A percentile compares a stretch with the other conserved stretches of the same genome.
phyloP scores from a whole-genome alignment of 495 filamentous ascomycete genomes.

The Hypoxylon lienhwacheense region DNA sequence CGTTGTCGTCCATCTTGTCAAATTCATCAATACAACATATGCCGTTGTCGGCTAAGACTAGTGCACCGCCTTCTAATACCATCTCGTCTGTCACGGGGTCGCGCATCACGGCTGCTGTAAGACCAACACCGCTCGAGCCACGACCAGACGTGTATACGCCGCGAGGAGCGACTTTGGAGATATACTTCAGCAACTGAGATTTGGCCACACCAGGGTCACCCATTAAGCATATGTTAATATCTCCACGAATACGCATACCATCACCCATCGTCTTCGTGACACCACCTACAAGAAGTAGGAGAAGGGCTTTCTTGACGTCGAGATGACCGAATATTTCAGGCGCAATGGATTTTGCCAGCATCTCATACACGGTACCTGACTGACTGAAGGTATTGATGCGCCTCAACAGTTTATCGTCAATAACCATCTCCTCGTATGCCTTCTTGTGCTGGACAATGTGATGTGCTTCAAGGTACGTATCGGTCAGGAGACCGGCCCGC shows the following conservation, averaged over 20 bases:
- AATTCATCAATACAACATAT: conserved; percentile 99
- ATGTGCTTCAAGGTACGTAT: conserved; percentile 96
- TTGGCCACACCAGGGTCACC: conserved; percentile 99
- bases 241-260: conserved; percentile 96
- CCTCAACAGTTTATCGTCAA: conserved; percentile 71
- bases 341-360: conserved; percentile 90
- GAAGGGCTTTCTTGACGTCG: conserved; percentile 96
- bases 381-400: conserved; percentile 80
- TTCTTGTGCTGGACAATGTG: conserved; percentile 95
- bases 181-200: conserved; percentile 96
- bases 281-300: conserved; percentile 91
- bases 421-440: conserved; percentile 81
- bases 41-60: conserved; percentile 95
- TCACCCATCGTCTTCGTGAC: conserved; percentile 97
- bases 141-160: conserved; percentile 98
- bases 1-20: conserved; percentile 98
- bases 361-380: conserved; percentile 91
- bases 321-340: conserved; percentile 96
- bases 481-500: conserved; percentile 88
- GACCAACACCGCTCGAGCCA: conserved; percentile 92
- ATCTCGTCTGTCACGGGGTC: conserved; percentile 99
- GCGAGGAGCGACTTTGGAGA: conserved; percentile 94
- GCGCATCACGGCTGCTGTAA: conserved; percentile 97
- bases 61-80: conserved; percentile 94
- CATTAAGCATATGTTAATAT: conserved; percentile 99